These are phyloP conservation scores for Ganoderma boninense DNA, from an alignment of 1,284 basidiomycete species.

Conservation along the genomic window DNA sequence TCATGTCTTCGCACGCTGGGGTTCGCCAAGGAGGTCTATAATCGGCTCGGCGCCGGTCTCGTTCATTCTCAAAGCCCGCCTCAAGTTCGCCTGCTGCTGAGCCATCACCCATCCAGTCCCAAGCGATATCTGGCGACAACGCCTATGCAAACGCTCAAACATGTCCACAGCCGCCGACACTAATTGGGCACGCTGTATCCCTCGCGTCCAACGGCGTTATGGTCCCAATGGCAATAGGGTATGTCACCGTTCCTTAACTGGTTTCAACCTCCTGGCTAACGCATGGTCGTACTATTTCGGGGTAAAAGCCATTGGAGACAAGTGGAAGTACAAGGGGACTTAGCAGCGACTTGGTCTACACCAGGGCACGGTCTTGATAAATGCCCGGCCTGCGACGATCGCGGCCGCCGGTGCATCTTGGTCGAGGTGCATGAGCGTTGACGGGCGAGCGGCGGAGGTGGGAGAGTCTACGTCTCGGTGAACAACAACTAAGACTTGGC, in stretches of 20 bases:
- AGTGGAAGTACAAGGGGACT: background rate
- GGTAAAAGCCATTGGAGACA: background rate
- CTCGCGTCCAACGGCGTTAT: background rate
- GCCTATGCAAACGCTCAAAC: background rate
- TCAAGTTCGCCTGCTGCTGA: background rate
- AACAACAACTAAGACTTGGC: background rate
- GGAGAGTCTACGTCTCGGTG: background rate
- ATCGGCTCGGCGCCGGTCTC: background rate
- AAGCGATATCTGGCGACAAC: background rate
- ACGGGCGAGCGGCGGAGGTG: background rate
- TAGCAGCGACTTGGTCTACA: background rate
- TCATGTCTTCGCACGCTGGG: background rate
- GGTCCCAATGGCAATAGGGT: background rate
- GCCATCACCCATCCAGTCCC: background rate
- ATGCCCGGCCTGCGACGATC: background rate
- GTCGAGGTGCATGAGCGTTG: background rate
- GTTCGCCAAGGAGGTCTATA: background rate
- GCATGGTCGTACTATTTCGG: background rate
- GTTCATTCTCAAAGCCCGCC: background rate
- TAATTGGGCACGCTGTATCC: background rate
- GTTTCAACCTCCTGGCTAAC: background rate
- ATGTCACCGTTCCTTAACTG: background rate
- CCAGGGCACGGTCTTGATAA: background rate
- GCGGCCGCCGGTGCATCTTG: background rate
- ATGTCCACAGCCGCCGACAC: background rate